A percentile compares a stretch with the other conserved stretches of the same genome.
Evolutionary conservation across 2,329 filamentous ascomycete species (phyloP).

Genomic region (Dactylellina leptospora): DNA sequence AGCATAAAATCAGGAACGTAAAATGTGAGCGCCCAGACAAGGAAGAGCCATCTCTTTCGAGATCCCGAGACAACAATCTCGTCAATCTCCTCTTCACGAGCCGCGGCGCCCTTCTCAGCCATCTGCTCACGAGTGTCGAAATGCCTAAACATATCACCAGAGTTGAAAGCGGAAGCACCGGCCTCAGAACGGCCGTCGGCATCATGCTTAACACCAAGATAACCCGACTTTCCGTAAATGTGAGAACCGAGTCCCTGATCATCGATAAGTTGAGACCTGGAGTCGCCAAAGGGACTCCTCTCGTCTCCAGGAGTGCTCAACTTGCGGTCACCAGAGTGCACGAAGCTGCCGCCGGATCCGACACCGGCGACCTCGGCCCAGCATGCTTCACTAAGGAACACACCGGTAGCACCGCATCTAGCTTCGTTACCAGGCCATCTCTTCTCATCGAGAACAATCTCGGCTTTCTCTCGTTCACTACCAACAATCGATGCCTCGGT

Average conservation of each 20-base stretch:
- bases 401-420: conserved; percentile 85
- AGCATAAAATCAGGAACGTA: conserved; percentile 86
- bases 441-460: conserved; percentile 89
- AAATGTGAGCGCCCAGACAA: conserved; percentile 85
- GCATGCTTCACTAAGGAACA: conserved; percentile 94
- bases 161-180: conserved; percentile 87
- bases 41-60: conserved; percentile 88
- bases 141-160: conserved; percentile 97
- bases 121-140: conserved; percentile 92
- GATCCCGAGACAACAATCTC: conserved; percentile 78
- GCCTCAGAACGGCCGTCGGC: conserved; percentile 88
- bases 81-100: conserved; percentile 88
- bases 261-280: conserved; percentile 67
- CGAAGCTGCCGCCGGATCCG: conserved; percentile 67
- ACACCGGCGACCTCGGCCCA: conserved; percentile 90
- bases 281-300: conserved; percentile 65
- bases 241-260: conserved; percentile 64
- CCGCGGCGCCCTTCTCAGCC: conserved; percentile 92
- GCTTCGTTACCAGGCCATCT: conserved; percentile 93
- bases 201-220: conserved; percentile 78
- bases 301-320: conserved; percentile 67
- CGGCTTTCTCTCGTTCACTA: conserved; percentile 88
- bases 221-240: conserved; percentile 74
- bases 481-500: conserved; percentile 85
- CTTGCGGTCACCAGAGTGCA: conserved; percentile 62